Percentiles rank a stretch among this genome's conserved stretches.
phyloP scores from a whole-genome alignment of 768 basidiomycete species.

The Trichaptum fuscoviolaceum region DNA sequence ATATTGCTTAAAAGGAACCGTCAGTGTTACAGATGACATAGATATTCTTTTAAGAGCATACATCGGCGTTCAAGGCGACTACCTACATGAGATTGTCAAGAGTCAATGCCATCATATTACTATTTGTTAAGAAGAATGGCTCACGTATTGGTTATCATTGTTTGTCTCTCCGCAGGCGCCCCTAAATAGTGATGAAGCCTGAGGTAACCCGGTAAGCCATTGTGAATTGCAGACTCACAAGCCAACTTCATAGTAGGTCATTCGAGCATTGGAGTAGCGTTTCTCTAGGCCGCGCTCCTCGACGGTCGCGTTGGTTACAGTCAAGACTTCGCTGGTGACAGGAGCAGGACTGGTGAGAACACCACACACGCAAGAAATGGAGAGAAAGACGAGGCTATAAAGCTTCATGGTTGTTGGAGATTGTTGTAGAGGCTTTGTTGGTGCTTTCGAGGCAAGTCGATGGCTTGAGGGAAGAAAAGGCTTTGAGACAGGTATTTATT shows the following conservation, averaged over 20 bases:
- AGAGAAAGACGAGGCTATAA: neutral
- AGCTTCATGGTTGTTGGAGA: neutral
- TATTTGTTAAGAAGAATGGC: constrained; percentile 10
- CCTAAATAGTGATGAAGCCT: neutral
- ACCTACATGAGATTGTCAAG: constrained; percentile 30
- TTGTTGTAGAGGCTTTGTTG: neutral
- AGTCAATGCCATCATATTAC: neutral
- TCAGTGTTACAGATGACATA: neutral
- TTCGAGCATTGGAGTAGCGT: constrained; percentile 29
- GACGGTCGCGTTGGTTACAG: neutral
- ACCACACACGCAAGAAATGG: neutral
- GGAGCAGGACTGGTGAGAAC: neutral
- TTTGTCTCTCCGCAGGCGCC: constrained; percentile 51
- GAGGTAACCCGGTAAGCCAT: neutral
- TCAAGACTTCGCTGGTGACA: neutral
- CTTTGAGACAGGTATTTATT: neutral
- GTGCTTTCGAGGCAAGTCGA: neutral
- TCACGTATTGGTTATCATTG: constrained; percentile 33
- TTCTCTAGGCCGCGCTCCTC: neutral
- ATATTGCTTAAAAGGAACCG: constrained; percentile 43
- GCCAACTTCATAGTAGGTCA: constrained; percentile 54
- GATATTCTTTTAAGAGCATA: constrained; percentile 14
- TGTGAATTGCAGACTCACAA: constrained; percentile 24
- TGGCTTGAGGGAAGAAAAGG: neutral
- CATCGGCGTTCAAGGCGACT: constrained; percentile 39